phyloP scores from a whole-genome alignment of 495 filamentous ascomycete genomes.

The Daldinia grandis region DNA sequence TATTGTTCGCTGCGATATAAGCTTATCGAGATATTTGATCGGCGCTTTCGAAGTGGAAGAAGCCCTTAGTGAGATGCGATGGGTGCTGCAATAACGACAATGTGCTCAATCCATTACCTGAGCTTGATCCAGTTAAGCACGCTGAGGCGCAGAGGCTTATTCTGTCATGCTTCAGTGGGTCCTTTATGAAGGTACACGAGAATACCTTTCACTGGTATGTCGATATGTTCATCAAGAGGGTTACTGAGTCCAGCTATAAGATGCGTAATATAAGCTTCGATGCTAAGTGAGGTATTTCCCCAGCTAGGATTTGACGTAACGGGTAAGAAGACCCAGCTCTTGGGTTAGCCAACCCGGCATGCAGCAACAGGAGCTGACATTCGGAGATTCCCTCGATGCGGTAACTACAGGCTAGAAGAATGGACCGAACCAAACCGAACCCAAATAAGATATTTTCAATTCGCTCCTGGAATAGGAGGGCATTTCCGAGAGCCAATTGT shows the following conservation, averaged over 20 bases:
- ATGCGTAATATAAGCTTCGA: slow-evolving; percentile 40
- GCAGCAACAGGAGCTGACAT: slow-evolving; percentile 38
- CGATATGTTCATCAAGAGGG: slow-evolving; percentile 50
- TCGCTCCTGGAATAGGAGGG: slow-evolving; percentile 23
- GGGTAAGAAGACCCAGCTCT: slow-evolving; percentile 41
- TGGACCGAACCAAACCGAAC: slow-evolving; percentile 4
- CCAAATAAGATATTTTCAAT: slow-evolving; percentile 21
- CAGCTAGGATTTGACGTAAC: slow-evolving; percentile 62
- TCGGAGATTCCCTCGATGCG: slow-evolving; percentile 60
- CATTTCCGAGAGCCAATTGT: slow-evolving; percentile 15
- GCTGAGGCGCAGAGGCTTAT: slow-evolving; percentile 44
- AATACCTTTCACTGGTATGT: slow-evolving; percentile 53
- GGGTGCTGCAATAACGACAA: slow-evolving; percentile 47
- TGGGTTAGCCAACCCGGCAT: not conserved
- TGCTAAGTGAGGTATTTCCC: slow-evolving; percentile 53
- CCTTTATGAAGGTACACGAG: slow-evolving; percentile 53
- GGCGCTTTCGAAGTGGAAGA: slow-evolving; percentile 41
- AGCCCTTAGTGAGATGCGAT: slow-evolving; percentile 45
- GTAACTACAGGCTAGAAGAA: slow-evolving; percentile 47
- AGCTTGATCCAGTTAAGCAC: slow-evolving; percentile 45
- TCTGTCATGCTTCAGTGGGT: slow-evolving; percentile 43
- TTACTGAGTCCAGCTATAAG: slow-evolving; percentile 42
- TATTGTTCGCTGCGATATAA: slow-evolving; percentile 51
- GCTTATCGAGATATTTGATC: slow-evolving; percentile 58
- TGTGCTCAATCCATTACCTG: slow-evolving; percentile 35